Evolutionary conservation across 768 basidiomycete genomes (phyloP), one percentile per base, ranked within the genome.

Genomic region (Phlebiopsis flavidoalba): DNA sequence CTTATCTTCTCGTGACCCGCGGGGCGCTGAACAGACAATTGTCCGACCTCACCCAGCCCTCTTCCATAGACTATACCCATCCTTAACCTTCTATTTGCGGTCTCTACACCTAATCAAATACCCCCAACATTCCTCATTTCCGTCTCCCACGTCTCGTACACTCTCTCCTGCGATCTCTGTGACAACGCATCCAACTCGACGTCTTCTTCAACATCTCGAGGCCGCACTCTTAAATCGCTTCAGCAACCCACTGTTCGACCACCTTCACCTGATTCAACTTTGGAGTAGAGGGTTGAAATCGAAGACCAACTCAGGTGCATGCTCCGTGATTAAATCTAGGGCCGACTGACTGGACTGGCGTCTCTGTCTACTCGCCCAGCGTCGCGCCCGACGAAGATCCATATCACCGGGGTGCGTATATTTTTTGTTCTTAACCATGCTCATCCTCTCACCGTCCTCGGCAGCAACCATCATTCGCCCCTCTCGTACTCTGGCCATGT

Each of bases 1-100:
- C 35, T 53, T 36, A 12, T 19, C n/a, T 40, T 40, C 58, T 49
- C 43, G 46, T 48, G 48, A 22, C 33, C 26, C 3, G 26, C 58
- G 58, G 48, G 49, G 24, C 58, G 59, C 59, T 43, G n/a, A 10
- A 21, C 46, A 58, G 47, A 58, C 57, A 58, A 58, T 58, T 58
- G 57, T 10, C 46, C 35, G 57, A 48, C 48, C 15, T 35, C 17
- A 10, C 37, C 26, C 57, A 37, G 33, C 10, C 17, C 57, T n/a
- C 31, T 48, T 22, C 5, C 45, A 48, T 58, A 50, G 47, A 58
- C 57, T 50, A 58, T 58, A 58, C 47, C 57, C 46, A 48, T 58
- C 57, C 56, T 48, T 48, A 48, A 1, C 47, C 57, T 58, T 58
- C 46, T 50, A 58, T 50, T 58, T 36, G 57, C 57, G 46, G 57